These are phyloP conservation scores for Neophaeococcomyces aloes DNA, from an alignment of 2,329 filamentous ascomycete species.

Conservation along the genomic window DNA sequence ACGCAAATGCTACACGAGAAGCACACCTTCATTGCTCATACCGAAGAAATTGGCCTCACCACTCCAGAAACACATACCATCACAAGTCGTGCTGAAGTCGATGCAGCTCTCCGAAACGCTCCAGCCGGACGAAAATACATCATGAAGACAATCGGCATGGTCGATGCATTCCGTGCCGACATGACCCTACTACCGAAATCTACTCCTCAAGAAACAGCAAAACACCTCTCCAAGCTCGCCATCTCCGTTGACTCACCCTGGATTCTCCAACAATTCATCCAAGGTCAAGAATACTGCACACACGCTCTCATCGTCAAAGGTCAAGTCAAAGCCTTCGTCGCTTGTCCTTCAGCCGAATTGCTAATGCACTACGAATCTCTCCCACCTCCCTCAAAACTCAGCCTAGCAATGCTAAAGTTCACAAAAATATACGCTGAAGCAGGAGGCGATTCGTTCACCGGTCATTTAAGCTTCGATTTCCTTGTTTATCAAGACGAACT, in stretches of 20 bases:
- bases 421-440: constrained; percentile 48
- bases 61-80: constrained; percentile 46
- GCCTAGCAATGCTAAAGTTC: constrained; percentile 52
- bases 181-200: constrained; percentile 56
- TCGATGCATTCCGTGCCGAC: constrained; percentile 48
- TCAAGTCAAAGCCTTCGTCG: constrained; percentile 53
- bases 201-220: constrained; percentile 43
- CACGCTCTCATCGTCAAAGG: constrained; percentile 59
- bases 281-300: constrained; percentile 58
- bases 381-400: constrained; percentile 43
- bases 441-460: constrained; percentile 46
- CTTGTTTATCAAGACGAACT: constrained; percentile 43
- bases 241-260: constrained; percentile 49
- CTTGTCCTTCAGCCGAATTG: constrained; percentile 53
- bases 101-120: constrained; percentile 41
- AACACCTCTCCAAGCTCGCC: constrained; percentile 44
- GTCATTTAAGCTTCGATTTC: constrained; percentile 64
- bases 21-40: constrained; percentile 52
- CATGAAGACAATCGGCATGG: constrained; percentile 55
- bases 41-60: constrained; percentile 43
- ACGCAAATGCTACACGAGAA: constrained; percentile 55
- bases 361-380: constrained; percentile 58
- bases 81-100: constrained; percentile 42
- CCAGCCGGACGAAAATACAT: constrained; percentile 44
- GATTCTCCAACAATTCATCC: constrained; percentile 60